Evolutionary conservation across 179 eudicot species (phyloP).

Genomic region (Beta macrorhiza): DNA sequence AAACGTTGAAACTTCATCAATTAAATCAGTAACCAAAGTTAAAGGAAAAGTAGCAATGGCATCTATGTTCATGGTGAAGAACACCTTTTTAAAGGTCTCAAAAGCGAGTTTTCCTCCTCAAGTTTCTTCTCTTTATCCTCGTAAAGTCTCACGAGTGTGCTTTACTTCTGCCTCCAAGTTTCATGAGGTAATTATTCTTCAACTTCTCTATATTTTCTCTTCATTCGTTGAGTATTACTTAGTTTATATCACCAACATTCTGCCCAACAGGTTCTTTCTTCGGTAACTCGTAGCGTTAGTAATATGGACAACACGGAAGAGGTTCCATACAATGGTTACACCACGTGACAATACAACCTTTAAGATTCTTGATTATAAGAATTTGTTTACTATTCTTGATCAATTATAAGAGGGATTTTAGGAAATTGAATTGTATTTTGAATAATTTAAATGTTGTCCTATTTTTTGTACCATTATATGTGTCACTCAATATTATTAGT

Average conservation of each 20-base stretch:
- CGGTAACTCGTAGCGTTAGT: too few relatives aligned
- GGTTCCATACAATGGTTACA: too few relatives aligned
- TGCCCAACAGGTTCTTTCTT: too few relatives aligned
- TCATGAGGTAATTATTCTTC: constrained; percentile 30
- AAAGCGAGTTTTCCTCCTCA: constrained; percentile 29
- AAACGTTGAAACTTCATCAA: not conserved
- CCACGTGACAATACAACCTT: too few relatives aligned
- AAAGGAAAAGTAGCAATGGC: constrained; percentile 31
- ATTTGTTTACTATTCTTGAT: too few relatives aligned
- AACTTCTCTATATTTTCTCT: not conserved
- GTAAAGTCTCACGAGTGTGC: constrained; percentile 45
- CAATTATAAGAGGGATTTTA: too few relatives aligned
- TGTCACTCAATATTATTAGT: too few relatives aligned
- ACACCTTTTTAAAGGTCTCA: constrained; percentile 32
- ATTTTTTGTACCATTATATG: too few relatives aligned
- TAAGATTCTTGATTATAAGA: too few relatives aligned
- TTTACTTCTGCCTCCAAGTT: constrained; percentile 51
- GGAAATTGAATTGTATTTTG: too few relatives aligned
- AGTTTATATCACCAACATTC: not conserved
- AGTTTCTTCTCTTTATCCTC: constrained; percentile 23
- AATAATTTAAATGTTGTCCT: too few relatives aligned
- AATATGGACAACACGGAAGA: too few relatives aligned
- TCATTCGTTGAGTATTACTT: not conserved
- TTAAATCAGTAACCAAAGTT: not conserved
- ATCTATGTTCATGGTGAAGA: constrained; percentile 35